Base-by-base conservation (phyloP, 2,329 filamentous ascomycete species). In the Penicillium sp. region DNA sequence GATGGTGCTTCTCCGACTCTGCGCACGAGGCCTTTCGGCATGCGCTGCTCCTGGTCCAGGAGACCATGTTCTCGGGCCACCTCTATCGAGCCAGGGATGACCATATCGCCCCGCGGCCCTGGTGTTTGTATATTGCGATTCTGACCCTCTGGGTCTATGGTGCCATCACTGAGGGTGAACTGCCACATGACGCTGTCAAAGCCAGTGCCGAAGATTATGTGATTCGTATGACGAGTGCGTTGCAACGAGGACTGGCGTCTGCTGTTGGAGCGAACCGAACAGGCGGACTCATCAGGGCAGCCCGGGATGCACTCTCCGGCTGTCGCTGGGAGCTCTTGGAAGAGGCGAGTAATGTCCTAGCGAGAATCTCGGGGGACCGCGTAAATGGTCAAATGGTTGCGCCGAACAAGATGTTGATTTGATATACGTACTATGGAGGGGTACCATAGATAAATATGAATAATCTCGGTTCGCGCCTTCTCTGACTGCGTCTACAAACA, bases 211-310 rank as follows among this genome's bases (percentile, higher is more conserved):
- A 53, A n/a, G 50, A 35, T 15, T 53, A 53, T 19, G 26, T 41
- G 31, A 53, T 53, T 53, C 50, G 50, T 15, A 53, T 53, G 50
- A 53, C 50, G 13, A 53, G 31, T 53, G 50, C 50, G 17, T 11
- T 53, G 31, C 50, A 53, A 29, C 11, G 26, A 19, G 50, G 50
- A 38, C 13, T 38, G 50, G 21, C 13, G 4, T 35, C 31, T 35
- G 31, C 4, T 38, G 30, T 41, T n/a, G 50, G 50, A 35, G 50
- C 50, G 9, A 38, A 38, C 8, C 29, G 38, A n/a, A 53, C 50
- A 7, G 17, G 5, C 7, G 50, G 50, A 7, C 26, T 53, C 29
- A 53, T 53, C 38, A 30, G 15, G 50, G 50, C 50, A n/a, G 50
- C n/a, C 5, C 31, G 50, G 26, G 50, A 53, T 21, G 50, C 50